phyloP scores from a whole-genome alignment of 345 rosid genomes.

The Corchorus capsularis region DNA sequence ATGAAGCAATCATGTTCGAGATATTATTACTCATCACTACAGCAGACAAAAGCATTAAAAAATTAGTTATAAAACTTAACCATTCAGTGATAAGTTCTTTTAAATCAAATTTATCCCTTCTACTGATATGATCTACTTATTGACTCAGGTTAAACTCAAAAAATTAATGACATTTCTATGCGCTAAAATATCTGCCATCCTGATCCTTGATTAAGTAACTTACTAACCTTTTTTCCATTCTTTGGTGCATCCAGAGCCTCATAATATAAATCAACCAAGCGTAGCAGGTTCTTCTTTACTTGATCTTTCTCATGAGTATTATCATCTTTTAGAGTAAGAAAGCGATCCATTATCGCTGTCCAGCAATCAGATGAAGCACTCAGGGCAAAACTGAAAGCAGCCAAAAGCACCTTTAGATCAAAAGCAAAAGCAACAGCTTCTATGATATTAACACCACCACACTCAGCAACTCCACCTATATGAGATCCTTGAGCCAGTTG shows the following conservation, averaged over 20 bases:
- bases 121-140: no score
- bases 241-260: constrained; percentile 84
- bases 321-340: constrained; percentile 46
- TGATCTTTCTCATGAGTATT: constrained; percentile 36
- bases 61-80: no score
- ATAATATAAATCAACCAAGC: constrained; percentile 59
- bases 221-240: constrained; percentile 46
- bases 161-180: background rate
- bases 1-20: background rate
- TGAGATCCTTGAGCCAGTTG: no score
- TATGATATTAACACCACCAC: background rate
- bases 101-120: no score
- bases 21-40: background rate
- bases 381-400: constrained; percentile 50
- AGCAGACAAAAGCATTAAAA: background rate
- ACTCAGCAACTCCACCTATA: background rate
- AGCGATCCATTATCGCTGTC: constrained; percentile 73
- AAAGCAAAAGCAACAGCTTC: background rate
- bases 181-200: background rate
- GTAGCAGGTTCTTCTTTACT: constrained; percentile 41
- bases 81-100: background rate
- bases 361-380: constrained; percentile 74
- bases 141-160: background rate
- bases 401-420: constrained; percentile 17
- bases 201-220: background rate